Base-by-base conservation (phyloP, 805 yeast species). In the Candida tibetensis region DNA sequence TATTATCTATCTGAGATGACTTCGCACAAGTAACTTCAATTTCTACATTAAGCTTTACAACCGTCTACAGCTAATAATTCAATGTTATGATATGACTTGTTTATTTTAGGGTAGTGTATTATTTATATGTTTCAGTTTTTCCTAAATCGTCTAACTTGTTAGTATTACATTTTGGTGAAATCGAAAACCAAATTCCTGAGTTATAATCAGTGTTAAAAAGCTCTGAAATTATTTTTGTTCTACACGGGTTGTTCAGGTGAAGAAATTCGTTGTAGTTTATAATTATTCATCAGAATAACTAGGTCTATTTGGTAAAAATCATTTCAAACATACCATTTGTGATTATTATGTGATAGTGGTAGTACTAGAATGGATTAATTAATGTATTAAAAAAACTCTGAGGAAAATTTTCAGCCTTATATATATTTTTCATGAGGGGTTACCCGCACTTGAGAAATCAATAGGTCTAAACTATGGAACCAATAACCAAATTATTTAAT, bases 151-250 rank as follows among this genome's bases (percentile, higher is more conserved):
- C n/a, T n/a, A 21, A 21, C 10, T 21, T 10, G 25, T 21, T 21
- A 21, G 25, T 21, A 21, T 7, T 10, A 21, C 9, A 10, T 21
- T 10, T 7, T 21, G 9, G 25, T 10, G 10, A 21, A 7, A 10
- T 10, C 10, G n/a, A 17, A 23, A 32, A 16, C 13, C 18, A n/a
- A 12, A 14, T 6, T 12, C 13, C 4, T 26, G 12, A 22, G 44
- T 40, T 42, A 40, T 46, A 41, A 26, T 57, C 84, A 79, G 84
- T 75, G 83, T 79, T 79, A 79, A 79, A 79, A 79, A 79, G 84
- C 84, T 74, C 79, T 73, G 82, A 56, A 53, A 66, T 64, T 69
- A 59, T 63, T 51, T 55, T 58, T 74, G 71, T 72, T 75, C 82
- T 67, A 74, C 76, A 74, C 60, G 71, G 66, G 55, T 56, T 39